These are phyloP conservation scores for Actinidia arguta DNA, from an alignment of 179 eudicot genomes.

Conservation along the genomic window DNA sequence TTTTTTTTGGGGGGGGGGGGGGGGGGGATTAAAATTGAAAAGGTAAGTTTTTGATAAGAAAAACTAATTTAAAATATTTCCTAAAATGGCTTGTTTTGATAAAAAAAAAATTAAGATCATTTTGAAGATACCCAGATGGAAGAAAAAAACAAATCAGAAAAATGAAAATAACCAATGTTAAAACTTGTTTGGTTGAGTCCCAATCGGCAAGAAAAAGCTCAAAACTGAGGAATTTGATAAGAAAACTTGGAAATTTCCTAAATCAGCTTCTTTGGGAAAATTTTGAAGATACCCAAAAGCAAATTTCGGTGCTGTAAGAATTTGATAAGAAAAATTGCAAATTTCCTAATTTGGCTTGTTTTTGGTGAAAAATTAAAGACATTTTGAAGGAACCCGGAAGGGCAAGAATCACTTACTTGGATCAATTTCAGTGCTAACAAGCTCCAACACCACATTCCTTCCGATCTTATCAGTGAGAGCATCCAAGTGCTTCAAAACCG, in stretches of 20 bases:
- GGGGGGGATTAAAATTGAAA: not conserved
- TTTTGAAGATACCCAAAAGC: not conserved
- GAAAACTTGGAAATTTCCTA: not conserved
- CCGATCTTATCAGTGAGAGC: conserved; percentile 77
- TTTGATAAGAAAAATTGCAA: too few relatives aligned
- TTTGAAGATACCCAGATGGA: not conserved
- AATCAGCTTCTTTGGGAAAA: not conserved
- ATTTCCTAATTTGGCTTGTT: too few relatives aligned
- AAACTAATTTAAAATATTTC: not conserved
- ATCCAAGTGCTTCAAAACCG: conserved; percentile 69
- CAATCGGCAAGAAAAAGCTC: not conserved
- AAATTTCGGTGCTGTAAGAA: too few relatives aligned
- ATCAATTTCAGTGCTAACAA: conserved; percentile 80
- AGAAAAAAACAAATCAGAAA: not conserved
- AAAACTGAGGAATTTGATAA: too few relatives aligned
- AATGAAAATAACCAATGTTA: not conserved
- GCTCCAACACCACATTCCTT: conserved; percentile 78
- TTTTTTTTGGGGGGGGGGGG: too few relatives aligned
- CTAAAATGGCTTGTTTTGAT: not conserved
- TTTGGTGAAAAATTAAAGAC: not conserved
- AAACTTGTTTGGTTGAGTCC: not conserved
- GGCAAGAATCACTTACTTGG: conserved; percentile 53
- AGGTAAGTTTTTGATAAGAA: too few relatives aligned
- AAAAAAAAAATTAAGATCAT: not conserved
- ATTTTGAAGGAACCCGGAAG: conserved; percentile 9